These are phyloP conservation scores for Ilyonectria destructans DNA, from an alignment of 2,329 filamentous ascomycete genomes.

Conservation along the genomic window DNA sequence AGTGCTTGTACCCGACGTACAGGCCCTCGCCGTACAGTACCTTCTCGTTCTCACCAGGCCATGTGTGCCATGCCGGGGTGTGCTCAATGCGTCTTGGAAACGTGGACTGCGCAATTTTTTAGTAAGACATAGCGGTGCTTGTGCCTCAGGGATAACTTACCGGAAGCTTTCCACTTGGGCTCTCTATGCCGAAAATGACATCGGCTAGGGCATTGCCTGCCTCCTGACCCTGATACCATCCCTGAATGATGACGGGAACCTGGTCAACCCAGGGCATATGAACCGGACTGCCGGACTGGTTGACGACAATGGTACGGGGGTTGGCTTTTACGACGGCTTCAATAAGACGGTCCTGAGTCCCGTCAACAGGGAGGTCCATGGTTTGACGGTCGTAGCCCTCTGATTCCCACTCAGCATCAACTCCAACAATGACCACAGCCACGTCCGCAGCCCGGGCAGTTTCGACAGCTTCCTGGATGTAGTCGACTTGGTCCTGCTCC, in stretches of 20 bases:
- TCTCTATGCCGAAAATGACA: conserved; percentile 78
- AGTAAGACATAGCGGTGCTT: neutral
- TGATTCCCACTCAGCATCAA: conserved; percentile 84
- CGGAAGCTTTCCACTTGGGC: conserved; percentile 80
- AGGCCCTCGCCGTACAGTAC: conserved; percentile 82
- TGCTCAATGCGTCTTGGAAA: conserved; percentile 77
- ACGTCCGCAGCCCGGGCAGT: conserved; percentile 76
- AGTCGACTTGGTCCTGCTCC: conserved; percentile 74
- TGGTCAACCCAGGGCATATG: conserved; percentile 79
- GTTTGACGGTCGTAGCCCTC: conserved; percentile 84
- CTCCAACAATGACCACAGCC: conserved; percentile 78
- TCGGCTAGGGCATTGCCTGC: conserved; percentile 79
- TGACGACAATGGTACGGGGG: conserved; percentile 77
- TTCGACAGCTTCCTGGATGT: conserved; percentile 76
- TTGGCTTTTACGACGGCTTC: conserved; percentile 76
- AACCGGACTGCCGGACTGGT: conserved; percentile 56
- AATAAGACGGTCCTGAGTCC: conserved; percentile 72
- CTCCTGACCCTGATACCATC: conserved; percentile 71
- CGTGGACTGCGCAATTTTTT: conserved; percentile 64
- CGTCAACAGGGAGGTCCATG: conserved; percentile 76
- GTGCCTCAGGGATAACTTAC: conserved; percentile 50
- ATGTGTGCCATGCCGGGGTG: conserved; percentile 81
- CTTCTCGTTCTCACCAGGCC: conserved; percentile 79
- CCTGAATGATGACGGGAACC: conserved; percentile 78
- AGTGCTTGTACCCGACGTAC: conserved; percentile 82